phyloP scores from a whole-genome alignment of 805 yeast species.

The Metschnikowia lachancei region DNA sequence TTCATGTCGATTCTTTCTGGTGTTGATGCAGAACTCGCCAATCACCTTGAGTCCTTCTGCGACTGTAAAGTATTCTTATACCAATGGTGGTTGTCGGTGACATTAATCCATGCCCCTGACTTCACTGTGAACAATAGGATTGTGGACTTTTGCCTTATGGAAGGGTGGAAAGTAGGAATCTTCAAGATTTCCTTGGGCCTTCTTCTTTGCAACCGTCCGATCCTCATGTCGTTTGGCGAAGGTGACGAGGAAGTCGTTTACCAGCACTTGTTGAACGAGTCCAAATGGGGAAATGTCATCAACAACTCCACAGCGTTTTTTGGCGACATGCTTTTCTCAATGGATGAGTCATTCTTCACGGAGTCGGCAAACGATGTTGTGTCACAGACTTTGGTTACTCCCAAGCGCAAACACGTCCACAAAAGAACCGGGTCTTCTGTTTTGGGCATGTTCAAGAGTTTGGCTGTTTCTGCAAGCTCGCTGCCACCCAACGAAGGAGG shows the following conservation, averaged over 20 bases:
- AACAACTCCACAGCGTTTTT: constrained; percentile 39
- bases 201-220: constrained; percentile 47
- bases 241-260: constrained; percentile 44
- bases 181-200: constrained; percentile 56
- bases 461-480: constrained; percentile 21
- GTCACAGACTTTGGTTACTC: constrained; percentile 7
- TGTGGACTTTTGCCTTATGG: constrained; percentile 49
- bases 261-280: constrained; percentile 43
- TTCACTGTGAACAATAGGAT: constrained; percentile 45
- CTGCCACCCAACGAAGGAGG: constrained; percentile 17
- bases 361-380: neutral
- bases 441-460: constrained; percentile 30
- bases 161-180: constrained; percentile 54
- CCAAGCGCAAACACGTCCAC: constrained; percentile 7
- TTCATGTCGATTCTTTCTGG: constrained; percentile 44
- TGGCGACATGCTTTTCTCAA: constrained; percentile 35
- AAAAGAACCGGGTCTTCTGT: constrained; percentile 22
- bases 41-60: constrained; percentile 42
- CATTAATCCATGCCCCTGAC: constrained; percentile 59
- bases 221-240: constrained; percentile 29
- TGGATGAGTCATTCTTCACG: constrained; percentile 34
- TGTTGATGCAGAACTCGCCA: constrained; percentile 39
- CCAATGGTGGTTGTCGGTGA: constrained; percentile 65
- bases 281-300: constrained; percentile 42
- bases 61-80: constrained; percentile 50